Base-by-base conservation (phyloP, 768 basidiomycete species). In the Rhodotorula diobovata region DNA sequence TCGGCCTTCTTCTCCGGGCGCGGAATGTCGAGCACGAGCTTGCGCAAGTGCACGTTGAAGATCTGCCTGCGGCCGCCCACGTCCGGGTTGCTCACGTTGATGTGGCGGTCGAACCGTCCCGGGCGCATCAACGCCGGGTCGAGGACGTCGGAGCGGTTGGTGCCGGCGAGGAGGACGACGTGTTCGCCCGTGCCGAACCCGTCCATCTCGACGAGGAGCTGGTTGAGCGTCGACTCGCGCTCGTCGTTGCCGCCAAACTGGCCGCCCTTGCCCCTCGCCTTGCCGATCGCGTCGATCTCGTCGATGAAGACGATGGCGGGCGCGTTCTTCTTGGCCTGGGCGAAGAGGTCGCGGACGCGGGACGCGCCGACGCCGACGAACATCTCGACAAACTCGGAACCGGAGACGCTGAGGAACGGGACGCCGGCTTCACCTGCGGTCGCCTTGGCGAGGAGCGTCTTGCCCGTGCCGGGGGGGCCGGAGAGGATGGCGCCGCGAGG, bases 341-440 rank as follows among this genome's bases (percentile, higher is more conserved):
- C 90, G 81, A 99, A 99, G 54, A 99, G 87, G 81, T 99, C 96
- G 59, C 96, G 88, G 20, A 99, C 96, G 73, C 96, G 87, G 8
- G 93, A 94, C 5, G 96, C 93, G 68, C 96, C 96, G 62, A 98
- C 96, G 81, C 96, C 96, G 76, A 99, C 96, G 79, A 98, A 99
- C 94, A 98, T 97, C 82, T 99, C 96, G 71, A 99, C 93, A 79
- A 99, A 98, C 80, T 99, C 96, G 54, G 95, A 98, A 61, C 96
- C 96, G 58, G 95, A 97, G 53, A 98, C 96, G 34, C 93, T 95
- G 68, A 97, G 86, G 89, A 99, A 99, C 53, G 96, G 95, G 10
- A 98, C 95, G 55, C 87, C 90, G 10, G 96, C 95, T 82, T 99
- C 96, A 61, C 96, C 96, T 6, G 96, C 96, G 9, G 96, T 98